phyloP scores from a whole-genome alignment of 2,329 filamentous ascomycete species.

The Sclerotinia sclerotiorum region DNA sequence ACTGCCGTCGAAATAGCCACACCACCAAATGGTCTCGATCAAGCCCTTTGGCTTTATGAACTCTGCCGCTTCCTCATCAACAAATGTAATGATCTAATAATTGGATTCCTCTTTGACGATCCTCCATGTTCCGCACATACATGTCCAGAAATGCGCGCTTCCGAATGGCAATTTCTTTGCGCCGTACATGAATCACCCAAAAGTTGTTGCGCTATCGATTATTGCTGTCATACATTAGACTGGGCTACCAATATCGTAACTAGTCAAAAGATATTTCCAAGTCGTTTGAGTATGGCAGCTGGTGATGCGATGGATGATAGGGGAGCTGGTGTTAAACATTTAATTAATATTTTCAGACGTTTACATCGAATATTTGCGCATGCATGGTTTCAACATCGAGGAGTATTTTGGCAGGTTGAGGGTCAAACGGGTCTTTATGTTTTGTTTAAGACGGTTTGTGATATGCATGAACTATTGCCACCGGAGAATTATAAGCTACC shows the following conservation, averaged over 20 bases:
- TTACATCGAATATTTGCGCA: slow-evolving; percentile 97
- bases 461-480: slow-evolving; percentile 83
- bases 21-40: slow-evolving; percentile 78
- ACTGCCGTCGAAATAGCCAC: slow-evolving; percentile 75
- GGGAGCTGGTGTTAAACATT: slow-evolving; percentile 70
- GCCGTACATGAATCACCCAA: slow-evolving; percentile 96
- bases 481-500: slow-evolving; percentile 96
- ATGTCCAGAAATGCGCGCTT: slow-evolving; percentile 97
- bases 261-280: slow-evolving; percentile 92
- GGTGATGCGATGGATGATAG: slow-evolving; percentile 55
- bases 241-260: slow-evolving; percentile 96
- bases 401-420: slow-evolving; percentile 94
- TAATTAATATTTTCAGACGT: slow-evolving; percentile 92
- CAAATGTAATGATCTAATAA: slow-evolving; percentile 88
- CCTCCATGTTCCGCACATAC: slow-evolving; percentile 86
- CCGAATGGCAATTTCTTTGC: slow-evolving; percentile 98
- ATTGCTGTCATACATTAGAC: slow-evolving; percentile 97
- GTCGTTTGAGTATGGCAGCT: slow-evolving; percentile 52
- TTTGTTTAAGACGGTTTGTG: slow-evolving; percentile 96
- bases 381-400: slow-evolving; percentile 96
- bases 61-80: slow-evolving; percentile 94
- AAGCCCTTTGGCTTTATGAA: slow-evolving; percentile 94
- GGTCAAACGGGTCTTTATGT: slow-evolving; percentile 88
- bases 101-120: slow-evolving; percentile 87
- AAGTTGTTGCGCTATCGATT: slow-evolving; percentile 96